phyloP scores from a whole-genome alignment of 2,329 filamentous ascomycete species.

The Penicillium decumbens region DNA sequence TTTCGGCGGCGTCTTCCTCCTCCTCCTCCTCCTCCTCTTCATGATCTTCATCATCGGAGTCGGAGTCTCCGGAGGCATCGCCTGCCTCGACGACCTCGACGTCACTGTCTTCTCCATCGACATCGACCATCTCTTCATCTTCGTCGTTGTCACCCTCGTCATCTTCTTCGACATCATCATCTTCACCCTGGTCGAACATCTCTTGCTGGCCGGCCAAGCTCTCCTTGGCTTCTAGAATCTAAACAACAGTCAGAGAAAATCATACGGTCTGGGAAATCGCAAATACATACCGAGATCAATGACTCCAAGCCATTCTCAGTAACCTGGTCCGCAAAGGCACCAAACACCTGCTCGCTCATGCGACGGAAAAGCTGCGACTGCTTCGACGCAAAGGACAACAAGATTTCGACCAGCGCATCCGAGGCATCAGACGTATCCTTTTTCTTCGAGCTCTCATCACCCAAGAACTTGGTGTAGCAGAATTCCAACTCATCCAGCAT shows the following conservation, averaged over 20 bases:
- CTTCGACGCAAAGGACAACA: constrained; percentile 84
- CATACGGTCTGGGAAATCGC: neutral
- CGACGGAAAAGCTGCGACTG: constrained; percentile 80
- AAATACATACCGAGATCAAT: constrained; percentile 44
- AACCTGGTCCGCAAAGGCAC: constrained; percentile 71
- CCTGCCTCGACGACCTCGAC: constrained; percentile 38
- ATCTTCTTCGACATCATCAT: constrained; percentile 43
- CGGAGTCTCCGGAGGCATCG: constrained; percentile 17
- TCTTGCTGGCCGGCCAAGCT: constrained; percentile 77
- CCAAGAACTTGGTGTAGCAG: constrained; percentile 62
- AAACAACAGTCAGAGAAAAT: constrained; percentile 44
- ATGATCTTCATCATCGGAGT: constrained; percentile 39
- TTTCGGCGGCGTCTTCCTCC: constrained; percentile 47
- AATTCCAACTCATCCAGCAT: constrained; percentile 76
- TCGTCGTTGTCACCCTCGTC: constrained; percentile 8
- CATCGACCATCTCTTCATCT: constrained; percentile 52
- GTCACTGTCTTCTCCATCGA: constrained; percentile 40
- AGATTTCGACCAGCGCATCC: constrained; percentile 75
- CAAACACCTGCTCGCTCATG: constrained; percentile 82
- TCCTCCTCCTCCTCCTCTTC: constrained; percentile 44
- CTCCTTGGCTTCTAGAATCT: constrained; percentile 74
- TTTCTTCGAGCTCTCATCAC: constrained; percentile 51
- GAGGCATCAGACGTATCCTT: constrained; percentile 51
- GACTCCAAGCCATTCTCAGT: constrained; percentile 67
- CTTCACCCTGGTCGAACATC: constrained; percentile 70